Conservation (phyloP, 495 filamentous ascomycete species). For the Lasiosphaeria hispida region DNA sequence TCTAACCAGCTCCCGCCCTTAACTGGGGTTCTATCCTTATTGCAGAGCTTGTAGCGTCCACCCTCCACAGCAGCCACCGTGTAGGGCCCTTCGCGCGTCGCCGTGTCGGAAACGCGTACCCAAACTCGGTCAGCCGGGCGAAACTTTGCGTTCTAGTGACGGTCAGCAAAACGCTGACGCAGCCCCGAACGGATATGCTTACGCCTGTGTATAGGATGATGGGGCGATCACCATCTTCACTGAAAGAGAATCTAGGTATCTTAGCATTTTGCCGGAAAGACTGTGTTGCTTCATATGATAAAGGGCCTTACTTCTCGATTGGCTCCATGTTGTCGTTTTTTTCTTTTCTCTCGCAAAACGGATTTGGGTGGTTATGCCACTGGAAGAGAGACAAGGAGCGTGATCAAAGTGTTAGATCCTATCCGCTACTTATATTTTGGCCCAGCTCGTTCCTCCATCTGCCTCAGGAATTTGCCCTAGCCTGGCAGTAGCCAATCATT, state of each 20-base stretch:
- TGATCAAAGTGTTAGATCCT: no score
- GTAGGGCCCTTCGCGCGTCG: background rate
- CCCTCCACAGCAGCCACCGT: background rate
- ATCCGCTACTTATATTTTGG: no score
- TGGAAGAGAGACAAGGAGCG: no score
- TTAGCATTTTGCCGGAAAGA: background rate
- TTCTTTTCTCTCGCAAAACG: no score
- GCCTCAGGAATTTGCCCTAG: no score
- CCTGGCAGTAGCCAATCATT: no score
- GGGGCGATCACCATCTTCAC: background rate
- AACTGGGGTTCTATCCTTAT: background rate
- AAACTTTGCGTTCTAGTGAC: background rate
- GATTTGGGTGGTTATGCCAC: no score
- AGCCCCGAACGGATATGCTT: background rate
- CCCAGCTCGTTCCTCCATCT: no score
- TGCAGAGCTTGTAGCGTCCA: conserved; percentile 3
- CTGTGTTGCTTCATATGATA: background rate
- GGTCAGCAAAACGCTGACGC: background rate
- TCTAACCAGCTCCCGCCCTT: background rate
- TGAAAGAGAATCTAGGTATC: conserved; percentile 1
- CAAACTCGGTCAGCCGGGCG: background rate
- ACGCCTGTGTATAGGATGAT: background rate
- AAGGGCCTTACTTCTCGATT: no score
- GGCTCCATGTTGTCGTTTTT: no score
- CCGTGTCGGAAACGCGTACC: background rate